Evolutionary conservation across 2,329 filamentous ascomycete species (phyloP).

Genomic region (Colletotrichum gigasporum): DNA sequence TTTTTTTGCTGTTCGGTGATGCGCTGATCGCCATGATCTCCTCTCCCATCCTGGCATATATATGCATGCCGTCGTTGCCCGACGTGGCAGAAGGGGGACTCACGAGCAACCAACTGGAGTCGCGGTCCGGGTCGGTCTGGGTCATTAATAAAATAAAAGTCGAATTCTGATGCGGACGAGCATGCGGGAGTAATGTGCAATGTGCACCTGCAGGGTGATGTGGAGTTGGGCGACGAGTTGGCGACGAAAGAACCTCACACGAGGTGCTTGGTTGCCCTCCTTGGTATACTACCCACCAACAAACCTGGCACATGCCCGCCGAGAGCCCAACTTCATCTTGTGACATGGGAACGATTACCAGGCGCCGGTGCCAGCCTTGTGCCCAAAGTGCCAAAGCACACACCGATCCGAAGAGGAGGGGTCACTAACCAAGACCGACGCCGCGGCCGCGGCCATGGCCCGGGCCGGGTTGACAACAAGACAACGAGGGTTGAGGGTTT

Average conservation of each 20-base stretch:
- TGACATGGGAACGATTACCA: background rate
- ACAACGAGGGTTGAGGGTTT: background rate
- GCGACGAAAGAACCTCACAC: background rate
- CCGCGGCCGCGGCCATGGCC: background rate
- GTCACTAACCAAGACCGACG: background rate
- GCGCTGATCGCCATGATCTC: background rate
- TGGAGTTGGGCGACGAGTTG: background rate
- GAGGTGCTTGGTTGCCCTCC: no score
- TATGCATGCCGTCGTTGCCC: constrained; percentile 1
- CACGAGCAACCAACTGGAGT: background rate
- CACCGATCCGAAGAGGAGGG: no score
- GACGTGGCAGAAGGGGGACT: background rate
- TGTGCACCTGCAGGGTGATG: constrained; percentile 1
- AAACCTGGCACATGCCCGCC: no score
- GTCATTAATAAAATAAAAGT: background rate
- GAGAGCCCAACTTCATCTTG: no score
- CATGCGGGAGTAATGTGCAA: background rate
- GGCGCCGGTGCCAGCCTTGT: no score
- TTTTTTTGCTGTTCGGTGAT: background rate
- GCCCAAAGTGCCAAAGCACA: no score
- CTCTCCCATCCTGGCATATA: background rate
- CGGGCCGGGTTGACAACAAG: background rate
- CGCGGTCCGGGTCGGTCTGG: background rate
- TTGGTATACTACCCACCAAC: no score
- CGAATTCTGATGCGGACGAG: background rate